phyloP scores from a whole-genome alignment of 805 yeast genomes.

The Cyberlindnera maritima region DNA sequence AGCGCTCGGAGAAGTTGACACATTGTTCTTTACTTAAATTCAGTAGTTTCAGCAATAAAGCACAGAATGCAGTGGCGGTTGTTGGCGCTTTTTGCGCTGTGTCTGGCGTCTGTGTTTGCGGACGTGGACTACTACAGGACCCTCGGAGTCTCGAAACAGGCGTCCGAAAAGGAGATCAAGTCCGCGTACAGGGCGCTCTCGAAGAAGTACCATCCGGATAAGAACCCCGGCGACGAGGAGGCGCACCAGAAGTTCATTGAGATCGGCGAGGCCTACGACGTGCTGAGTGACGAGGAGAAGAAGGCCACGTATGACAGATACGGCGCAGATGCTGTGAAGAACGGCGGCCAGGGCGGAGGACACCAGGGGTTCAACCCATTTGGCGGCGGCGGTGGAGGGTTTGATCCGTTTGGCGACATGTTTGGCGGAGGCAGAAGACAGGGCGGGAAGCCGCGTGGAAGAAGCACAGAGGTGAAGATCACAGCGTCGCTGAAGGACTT shows the following conservation, averaged over 20 bases:
- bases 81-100: conserved; percentile 3
- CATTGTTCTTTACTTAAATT: too few species aligned
- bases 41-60: too few species aligned
- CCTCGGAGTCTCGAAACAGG: conserved; percentile 65
- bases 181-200: conserved; percentile 79
- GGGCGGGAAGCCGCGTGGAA: conserved; percentile 53
- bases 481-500: conserved; percentile 61
- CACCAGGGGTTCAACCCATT: conserved; percentile 24
- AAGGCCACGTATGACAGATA: conserved; percentile 64
- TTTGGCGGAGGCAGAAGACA: conserved; percentile 38
- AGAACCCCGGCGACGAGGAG: conserved; percentile 76
- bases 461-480: conserved; percentile 54
- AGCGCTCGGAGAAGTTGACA: conserved; percentile 8
- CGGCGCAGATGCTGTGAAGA: conserved; percentile 73
- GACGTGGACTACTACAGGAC: conserved; percentile 50
- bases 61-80: conserved; percentile 8
- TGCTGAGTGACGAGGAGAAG: conserved; percentile 69
- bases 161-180: conserved; percentile 79
- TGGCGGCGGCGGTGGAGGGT: conserved; percentile 32
- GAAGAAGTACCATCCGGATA: conserved; percentile 92
- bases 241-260: conserved; percentile 88
- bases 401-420: conserved; percentile 59
- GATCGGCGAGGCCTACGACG: conserved; percentile 91
- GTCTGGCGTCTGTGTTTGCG: conserved; percentile 9
- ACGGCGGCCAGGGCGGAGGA: conserved; percentile 49